A percentile compares a stretch with the other conserved stretches of the same genome.
phyloP scores from a whole-genome alignment of 805 yeast species.

The Kodamaea kaohsiungensis region DNA sequence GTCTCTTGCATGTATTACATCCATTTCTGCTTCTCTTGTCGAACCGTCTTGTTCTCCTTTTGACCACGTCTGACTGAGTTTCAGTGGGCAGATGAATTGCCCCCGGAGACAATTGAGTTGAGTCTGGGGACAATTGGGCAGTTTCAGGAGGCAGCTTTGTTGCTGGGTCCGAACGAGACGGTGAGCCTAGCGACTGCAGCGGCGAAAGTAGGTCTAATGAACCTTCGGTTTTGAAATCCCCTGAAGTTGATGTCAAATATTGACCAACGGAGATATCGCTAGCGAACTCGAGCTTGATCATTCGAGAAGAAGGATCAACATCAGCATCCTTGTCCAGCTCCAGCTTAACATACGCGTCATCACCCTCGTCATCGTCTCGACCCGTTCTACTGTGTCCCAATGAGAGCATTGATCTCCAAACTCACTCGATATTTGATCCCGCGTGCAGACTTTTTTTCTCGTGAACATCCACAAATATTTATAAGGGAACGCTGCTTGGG shows the following conservation, averaged over 20 bases:
- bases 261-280: slow-evolving; percentile 1
- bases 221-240: not conserved
- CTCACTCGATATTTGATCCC: not conserved
- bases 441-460: not conserved
- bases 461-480: not conserved
- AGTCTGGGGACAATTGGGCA: not conserved
- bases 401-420: not conserved
- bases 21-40: slow-evolving; percentile 32
- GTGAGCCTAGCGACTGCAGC: not conserved
- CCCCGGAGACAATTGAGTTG: not conserved
- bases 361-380: not conserved
- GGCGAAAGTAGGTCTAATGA: not conserved
- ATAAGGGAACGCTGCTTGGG: not conserved
- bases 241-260: not conserved
- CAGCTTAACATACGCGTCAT: not conserved
- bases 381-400: not conserved
- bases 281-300: not conserved
- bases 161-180: not conserved
- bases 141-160: not conserved
- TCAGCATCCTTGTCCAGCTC: not conserved
- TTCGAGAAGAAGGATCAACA: not conserved
- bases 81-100: not conserved
- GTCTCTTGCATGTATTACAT: slow-evolving; percentile 47
- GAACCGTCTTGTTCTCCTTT: slow-evolving; percentile 7
- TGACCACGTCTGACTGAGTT: not conserved